Evolutionary conservation across 139 green algal genomes (phyloP).

Genomic region (Picochlorum sp.): DNA sequence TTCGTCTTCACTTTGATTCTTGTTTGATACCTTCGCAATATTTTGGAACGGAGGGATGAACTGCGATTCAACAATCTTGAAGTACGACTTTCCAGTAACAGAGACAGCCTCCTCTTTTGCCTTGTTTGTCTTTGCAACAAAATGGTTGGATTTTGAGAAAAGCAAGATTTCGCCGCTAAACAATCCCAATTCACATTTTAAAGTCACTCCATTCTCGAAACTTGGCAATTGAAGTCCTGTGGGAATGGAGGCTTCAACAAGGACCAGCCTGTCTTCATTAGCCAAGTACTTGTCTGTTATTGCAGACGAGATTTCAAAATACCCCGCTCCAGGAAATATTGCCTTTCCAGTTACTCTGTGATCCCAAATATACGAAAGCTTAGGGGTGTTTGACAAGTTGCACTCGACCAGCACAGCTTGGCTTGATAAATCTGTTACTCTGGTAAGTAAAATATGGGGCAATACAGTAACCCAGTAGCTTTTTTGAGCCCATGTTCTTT

Average conservation of each 20-base stretch:
- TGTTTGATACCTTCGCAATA: constrained; percentile 9
- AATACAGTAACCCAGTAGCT: constrained; percentile 6
- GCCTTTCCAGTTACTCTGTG: constrained; percentile 44
- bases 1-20: neutral
- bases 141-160: neutral
- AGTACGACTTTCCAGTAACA: too few species aligned
- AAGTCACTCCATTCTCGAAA: neutral
- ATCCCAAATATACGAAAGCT: constrained; percentile 50
- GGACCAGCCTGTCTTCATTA: neutral
- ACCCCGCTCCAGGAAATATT: constrained; percentile 56
- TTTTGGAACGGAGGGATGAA: neutral
- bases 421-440: neutral
- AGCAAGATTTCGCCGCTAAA: neutral
- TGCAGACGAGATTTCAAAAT: constrained; percentile 55
- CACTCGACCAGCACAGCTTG: constrained; percentile 1
- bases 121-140: too few species aligned
- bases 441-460: constrained; percentile 11
- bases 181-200: constrained; percentile 3
- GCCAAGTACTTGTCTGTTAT: constrained; percentile 15
- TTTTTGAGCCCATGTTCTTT: neutral
- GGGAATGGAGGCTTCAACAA: constrained; percentile 10
- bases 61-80: neutral
- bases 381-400: constrained; percentile 12
- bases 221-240: constrained; percentile 10
- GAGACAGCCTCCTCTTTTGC: too few species aligned